Percentiles rank a stretch among this genome's conserved stretches.
These are phyloP conservation scores for Ophiocordyceps camponoti-leonardi DNA, from an alignment of 2,329 filamentous ascomycete species.

Conservation along the genomic window DNA sequence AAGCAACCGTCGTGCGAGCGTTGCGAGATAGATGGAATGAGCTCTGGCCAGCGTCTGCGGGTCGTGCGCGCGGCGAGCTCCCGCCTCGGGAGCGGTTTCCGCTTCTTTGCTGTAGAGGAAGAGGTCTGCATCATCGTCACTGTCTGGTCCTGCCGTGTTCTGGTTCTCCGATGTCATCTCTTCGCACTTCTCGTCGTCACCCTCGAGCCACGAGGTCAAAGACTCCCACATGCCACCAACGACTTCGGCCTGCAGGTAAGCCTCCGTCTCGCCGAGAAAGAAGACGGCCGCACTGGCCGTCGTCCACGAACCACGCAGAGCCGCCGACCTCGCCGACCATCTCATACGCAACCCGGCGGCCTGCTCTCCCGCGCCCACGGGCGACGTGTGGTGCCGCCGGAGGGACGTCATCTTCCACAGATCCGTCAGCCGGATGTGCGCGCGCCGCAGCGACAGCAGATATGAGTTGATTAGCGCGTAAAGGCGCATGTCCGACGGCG, in stretches of 20 bases:
- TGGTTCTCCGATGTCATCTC: slow-evolving; percentile 5
- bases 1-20: slow-evolving; percentile 48
- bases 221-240: slow-evolving; percentile 66
- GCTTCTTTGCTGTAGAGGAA: neutral
- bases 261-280: slow-evolving; percentile 72
- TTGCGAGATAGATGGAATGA: slow-evolving; percentile 59
- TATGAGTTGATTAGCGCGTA: slow-evolving; percentile 84
- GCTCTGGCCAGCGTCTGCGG: slow-evolving; percentile 71
- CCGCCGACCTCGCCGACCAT: slow-evolving; percentile 41
- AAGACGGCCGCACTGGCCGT: slow-evolving; percentile 77
- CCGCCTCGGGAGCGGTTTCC: neutral
- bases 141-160: slow-evolving; percentile 1
- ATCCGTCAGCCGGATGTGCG: slow-evolving; percentile 68
- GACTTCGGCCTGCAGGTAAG: slow-evolving; percentile 81
- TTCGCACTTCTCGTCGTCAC: slow-evolving; percentile 17
- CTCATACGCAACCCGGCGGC: slow-evolving; percentile 46
- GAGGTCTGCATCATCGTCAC: neutral
- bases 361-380: slow-evolving; percentile 41
- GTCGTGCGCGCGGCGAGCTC: slow-evolving; percentile 36
- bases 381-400: slow-evolving; percentile 59
- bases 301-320: slow-evolving; percentile 76
- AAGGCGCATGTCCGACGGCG: slow-evolving; percentile 53
- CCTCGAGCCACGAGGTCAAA: slow-evolving; percentile 58
- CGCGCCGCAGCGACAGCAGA: slow-evolving; percentile 66
- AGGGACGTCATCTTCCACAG: slow-evolving; percentile 76